Percentiles rank a stretch among this genome's conserved stretches.
These are phyloP conservation scores for Nymphaea colorata DNA, from an alignment of 164 flowering plant genomes.

Conservation along the genomic window DNA sequence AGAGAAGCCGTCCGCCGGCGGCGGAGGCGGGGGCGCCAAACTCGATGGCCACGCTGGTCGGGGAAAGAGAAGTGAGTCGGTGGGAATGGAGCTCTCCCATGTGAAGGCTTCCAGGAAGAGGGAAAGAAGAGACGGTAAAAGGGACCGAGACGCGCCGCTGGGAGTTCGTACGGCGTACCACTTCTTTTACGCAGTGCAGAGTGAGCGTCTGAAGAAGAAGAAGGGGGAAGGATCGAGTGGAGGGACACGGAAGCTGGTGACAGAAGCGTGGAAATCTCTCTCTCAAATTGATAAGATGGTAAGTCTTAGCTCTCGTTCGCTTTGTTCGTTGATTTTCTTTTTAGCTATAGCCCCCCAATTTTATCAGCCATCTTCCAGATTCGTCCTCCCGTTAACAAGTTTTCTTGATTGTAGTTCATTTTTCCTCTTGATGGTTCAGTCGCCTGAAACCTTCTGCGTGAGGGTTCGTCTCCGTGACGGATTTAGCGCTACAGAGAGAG, in stretches of 20 bases:
- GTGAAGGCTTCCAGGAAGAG: not conserved
- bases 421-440: no score
- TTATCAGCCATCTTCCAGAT: no score
- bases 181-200: constrained; percentile 20
- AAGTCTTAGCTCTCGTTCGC: not conserved
- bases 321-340: not conserved
- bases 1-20: constrained; percentile 7
- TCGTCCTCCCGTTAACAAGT: no score
- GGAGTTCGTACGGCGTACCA: constrained; percentile 20
- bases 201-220: constrained; percentile 16
- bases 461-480: no score
- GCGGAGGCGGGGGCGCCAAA: constrained; percentile 5
- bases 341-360: no score
- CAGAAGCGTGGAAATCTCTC: constrained; percentile 26
- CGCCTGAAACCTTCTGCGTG: no score
- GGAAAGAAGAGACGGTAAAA: constrained; percentile 6
- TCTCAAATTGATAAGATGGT: constrained; percentile 22
- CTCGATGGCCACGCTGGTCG: constrained; percentile 3
- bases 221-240: constrained; percentile 1
- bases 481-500: no score
- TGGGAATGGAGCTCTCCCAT: constrained; percentile 5
- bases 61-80: constrained; percentile 1
- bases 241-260: constrained; percentile 14
- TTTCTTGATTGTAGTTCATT: no score
- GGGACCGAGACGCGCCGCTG: constrained; percentile 14